A percentile compares a stretch with the other conserved stretches of the same genome.
These are phyloP conservation scores for Saccharomyces eubayanus DNA, from an alignment of 805 yeast genomes.

Conservation along the genomic window DNA sequence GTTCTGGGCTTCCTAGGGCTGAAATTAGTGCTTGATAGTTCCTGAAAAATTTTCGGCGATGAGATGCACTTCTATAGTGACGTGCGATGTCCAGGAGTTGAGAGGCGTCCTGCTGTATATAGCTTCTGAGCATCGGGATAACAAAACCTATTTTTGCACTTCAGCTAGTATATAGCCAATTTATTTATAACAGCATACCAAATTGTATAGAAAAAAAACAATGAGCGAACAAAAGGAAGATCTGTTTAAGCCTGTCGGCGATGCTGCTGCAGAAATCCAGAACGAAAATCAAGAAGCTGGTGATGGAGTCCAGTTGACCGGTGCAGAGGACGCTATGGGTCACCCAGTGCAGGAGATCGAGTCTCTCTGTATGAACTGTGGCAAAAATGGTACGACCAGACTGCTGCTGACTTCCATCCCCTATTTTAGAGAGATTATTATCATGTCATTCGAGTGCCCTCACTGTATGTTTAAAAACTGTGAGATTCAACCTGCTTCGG, in stretches of 20 bases:
- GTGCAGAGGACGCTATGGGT: conserved; percentile 76
- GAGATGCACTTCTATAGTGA: background rate
- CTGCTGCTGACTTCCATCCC: conserved; percentile 84
- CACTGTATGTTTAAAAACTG: conserved; percentile 88
- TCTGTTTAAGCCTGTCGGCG: conserved; percentile 53
- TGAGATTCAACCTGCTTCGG: conserved; percentile 93
- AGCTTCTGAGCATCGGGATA: background rate
- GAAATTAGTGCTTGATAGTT: background rate
- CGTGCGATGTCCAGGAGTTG: background rate
- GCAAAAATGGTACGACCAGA: conserved; percentile 74
- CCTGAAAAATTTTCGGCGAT: background rate
- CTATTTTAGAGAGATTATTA: conserved; percentile 76
- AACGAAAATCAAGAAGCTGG: conserved; percentile 26
- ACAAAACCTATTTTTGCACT: background rate
- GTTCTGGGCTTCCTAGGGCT: background rate
- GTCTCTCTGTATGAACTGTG: conserved; percentile 94
- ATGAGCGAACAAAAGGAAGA: conserved; percentile 27
- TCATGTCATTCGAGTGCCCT: conserved; percentile 93
- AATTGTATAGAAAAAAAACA: background rate
- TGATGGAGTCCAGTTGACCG: conserved; percentile 53
- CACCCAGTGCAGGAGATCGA: conserved; percentile 94
- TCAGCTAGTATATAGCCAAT: background rate
- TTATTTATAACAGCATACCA: background rate
- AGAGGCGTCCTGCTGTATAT: too few species aligned
- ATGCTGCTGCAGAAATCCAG: conserved; percentile 43